phyloP scores from a whole-genome alignment of 257 asterid genomes.

The Paulownia fortunei region DNA sequence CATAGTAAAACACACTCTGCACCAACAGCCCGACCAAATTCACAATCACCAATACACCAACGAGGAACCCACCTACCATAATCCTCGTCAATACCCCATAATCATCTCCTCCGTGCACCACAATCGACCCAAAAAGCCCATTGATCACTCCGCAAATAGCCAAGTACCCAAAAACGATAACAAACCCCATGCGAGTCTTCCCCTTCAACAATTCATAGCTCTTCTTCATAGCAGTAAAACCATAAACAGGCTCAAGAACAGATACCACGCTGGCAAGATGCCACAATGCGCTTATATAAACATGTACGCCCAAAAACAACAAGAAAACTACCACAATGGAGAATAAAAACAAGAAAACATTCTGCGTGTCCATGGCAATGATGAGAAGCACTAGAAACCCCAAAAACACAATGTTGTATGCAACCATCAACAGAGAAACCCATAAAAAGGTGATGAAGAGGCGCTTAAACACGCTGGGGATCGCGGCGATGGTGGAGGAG shows the following conservation, averaged over 20 bases:
- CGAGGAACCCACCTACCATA: conserved; percentile 84
- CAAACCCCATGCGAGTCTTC: conserved; percentile 56
- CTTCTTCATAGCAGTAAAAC: conserved; percentile 46
- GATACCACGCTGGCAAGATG: conserved; percentile 93
- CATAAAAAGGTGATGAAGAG: conserved; percentile 80
- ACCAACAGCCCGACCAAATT: conserved; percentile 83
- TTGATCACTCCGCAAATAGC: conserved; percentile 71
- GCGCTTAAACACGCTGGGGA: conserved; percentile 79
- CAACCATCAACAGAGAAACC: conserved; percentile 76
- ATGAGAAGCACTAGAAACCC: conserved; percentile 66
- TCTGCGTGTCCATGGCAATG: conserved; percentile 66
- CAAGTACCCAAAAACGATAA: conserved; percentile 69
- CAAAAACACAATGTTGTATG: conserved; percentile 65
- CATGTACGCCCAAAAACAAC: conserved; percentile 80
- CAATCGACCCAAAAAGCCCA: conserved; percentile 64
- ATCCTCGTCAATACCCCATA: conserved; percentile 70
- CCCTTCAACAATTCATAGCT: conserved; percentile 46
- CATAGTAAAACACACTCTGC: conserved; percentile 95
- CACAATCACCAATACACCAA: conserved; percentile 84
- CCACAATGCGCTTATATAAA: conserved; percentile 88
- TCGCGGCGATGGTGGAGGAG: conserved; percentile 72
- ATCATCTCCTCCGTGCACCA: conserved; percentile 83
- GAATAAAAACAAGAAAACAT: conserved; percentile 58
- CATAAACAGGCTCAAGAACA: conserved; percentile 59
- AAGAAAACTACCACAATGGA: conserved; percentile 59